phyloP scores from a whole-genome alignment of 1,284 basidiomycete genomes.

The Ganoderma resinaceum region DNA sequence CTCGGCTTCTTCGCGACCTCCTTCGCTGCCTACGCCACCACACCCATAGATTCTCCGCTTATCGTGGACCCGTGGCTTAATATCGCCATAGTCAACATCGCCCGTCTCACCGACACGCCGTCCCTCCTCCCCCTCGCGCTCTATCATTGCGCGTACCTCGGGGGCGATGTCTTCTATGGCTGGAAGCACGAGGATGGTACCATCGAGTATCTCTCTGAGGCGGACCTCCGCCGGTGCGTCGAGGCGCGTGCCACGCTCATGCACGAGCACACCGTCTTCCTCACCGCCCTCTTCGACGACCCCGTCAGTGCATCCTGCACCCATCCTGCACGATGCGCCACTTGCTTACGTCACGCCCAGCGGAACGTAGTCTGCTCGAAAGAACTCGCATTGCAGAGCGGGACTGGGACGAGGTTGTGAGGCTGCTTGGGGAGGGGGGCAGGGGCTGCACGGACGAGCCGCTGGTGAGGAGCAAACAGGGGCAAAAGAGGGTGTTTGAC shows the following conservation, averaged over 20 bases:
- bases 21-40: neutral
- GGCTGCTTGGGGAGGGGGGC: neutral
- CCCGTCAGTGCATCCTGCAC: neutral
- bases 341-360: neutral
- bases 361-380: neutral
- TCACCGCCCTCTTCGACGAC: neutral
- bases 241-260: neutral
- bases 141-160: slow-evolving; percentile 8
- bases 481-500: neutral
- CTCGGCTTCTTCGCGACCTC: too few species aligned
- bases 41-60: neutral
- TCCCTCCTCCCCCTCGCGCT: slow-evolving; percentile 20
- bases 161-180: slow-evolving; percentile 5
- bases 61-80: neutral
- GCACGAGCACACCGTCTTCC: neutral
- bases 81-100: slow-evolving; percentile 14
- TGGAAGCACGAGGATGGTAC: slow-evolving; percentile 17
- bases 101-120: slow-evolving; percentile 11
- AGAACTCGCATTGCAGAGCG: neutral
- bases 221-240: slow-evolving; percentile 12
- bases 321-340: neutral
- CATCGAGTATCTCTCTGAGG: neutral
- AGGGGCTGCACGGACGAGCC: neutral
- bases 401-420: too few species aligned
- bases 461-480: neutral